phyloP scores from a whole-genome alignment of 345 rosid species.

The Boechera retrofracta region DNA sequence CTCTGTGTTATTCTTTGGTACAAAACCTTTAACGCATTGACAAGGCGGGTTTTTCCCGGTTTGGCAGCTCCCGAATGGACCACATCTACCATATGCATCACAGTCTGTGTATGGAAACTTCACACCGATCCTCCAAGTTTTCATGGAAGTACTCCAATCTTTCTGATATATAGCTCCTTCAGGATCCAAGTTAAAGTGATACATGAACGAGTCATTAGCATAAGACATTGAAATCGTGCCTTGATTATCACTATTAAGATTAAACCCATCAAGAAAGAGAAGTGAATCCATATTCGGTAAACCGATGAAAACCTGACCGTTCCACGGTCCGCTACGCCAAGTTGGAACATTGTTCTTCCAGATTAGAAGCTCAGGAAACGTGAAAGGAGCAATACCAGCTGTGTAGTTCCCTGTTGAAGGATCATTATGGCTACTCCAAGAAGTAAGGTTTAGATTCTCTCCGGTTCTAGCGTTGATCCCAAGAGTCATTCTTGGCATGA shows the following conservation, averaged over 20 bases:
- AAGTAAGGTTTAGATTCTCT: constrained; percentile 42
- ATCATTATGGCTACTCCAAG: constrained; percentile 62
- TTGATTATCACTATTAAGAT: constrained; percentile 30
- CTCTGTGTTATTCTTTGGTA: constrained; percentile 49
- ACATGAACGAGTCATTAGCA: constrained; percentile 12
- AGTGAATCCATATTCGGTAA: constrained; percentile 39
- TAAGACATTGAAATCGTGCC: constrained; percentile 37
- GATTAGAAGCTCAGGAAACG: constrained; percentile 47
- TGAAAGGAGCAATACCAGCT: constrained; percentile 38
- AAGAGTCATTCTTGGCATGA: constrained; percentile 51
- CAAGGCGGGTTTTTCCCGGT: constrained; percentile 45
- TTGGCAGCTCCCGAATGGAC: constrained; percentile 53
- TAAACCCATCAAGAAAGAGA: constrained; percentile 45
- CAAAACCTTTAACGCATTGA: constrained; percentile 60
- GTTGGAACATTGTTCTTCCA: constrained; percentile 51
- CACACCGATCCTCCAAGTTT: constrained; percentile 21
- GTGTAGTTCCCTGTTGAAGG: constrained; percentile 60
- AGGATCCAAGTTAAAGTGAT: constrained; percentile 37
- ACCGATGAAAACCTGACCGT: constrained; percentile 54
- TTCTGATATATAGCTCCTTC: constrained; percentile 42
- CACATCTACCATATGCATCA: constrained; percentile 60
- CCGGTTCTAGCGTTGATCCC: constrained; percentile 41
- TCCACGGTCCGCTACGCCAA: constrained; percentile 74
- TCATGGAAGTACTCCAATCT: constrained; percentile 30
- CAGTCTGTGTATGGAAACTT: constrained; percentile 32